Evolutionary conservation across 2,329 filamentous ascomycete species (phyloP).

Genomic region (Aspergillus puulaauensis): DNA sequence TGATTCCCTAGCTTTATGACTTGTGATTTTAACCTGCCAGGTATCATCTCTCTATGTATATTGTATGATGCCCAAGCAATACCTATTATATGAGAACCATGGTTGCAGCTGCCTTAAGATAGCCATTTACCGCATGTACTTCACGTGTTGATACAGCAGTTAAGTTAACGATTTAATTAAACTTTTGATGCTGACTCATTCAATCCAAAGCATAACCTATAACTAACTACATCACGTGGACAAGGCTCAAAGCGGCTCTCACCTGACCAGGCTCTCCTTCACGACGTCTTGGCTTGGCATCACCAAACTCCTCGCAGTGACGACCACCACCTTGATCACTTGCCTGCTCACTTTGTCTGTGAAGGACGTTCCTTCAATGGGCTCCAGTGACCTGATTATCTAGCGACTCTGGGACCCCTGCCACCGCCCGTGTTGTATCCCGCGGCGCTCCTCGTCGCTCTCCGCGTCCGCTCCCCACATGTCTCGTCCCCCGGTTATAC

Average conservation of each 20-base stretch:
- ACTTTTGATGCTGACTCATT: background rate
- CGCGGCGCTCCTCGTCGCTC: constrained; percentile 26
- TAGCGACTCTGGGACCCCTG: constrained; percentile 22
- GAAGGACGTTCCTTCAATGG: constrained; percentile 27
- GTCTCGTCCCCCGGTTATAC: constrained; percentile 44
- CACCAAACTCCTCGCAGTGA: constrained; percentile 34
- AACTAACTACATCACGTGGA: background rate
- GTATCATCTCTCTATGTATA: constrained; percentile 13
- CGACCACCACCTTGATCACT: constrained; percentile 20
- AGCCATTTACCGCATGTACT: background rate
- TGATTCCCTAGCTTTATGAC: constrained; percentile 13
- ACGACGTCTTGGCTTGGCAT: constrained; percentile 40
- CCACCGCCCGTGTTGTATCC: constrained; percentile 23
- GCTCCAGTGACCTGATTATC: constrained; percentile 18
- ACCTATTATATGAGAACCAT: background rate
- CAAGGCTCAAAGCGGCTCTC: constrained; percentile 20
- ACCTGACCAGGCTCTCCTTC: constrained; percentile 27
- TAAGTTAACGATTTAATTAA: background rate
- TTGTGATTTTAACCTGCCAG: constrained; percentile 6
- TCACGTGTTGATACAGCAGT: background rate
- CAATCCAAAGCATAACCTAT: background rate
- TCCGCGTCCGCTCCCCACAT: constrained; percentile 42
- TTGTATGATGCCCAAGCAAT: constrained; percentile 10
- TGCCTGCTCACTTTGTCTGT: constrained; percentile 19
- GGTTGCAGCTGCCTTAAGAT: background rate